Evolutionary conservation across 129 eudicot genomes (phyloP).

Genomic region (Escallonia herrerae): DNA sequence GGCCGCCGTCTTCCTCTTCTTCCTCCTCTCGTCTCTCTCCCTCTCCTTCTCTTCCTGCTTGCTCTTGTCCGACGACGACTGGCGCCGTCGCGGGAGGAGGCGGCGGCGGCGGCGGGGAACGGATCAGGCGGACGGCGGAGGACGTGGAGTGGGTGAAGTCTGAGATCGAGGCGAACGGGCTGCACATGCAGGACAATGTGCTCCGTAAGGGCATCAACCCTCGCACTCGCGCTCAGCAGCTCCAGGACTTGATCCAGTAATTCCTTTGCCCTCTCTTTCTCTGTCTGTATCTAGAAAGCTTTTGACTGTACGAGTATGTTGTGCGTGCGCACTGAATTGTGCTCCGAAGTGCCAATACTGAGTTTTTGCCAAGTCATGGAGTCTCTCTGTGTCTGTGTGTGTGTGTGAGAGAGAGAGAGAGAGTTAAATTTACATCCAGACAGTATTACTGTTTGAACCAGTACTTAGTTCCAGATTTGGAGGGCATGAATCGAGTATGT

Average conservation of each 20-base stretch:
- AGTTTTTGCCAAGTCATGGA: too few species aligned
- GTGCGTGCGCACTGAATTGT: not conserved
- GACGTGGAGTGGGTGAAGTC: conserved; percentile 74
- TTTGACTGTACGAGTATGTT: not conserved
- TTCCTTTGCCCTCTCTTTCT: not conserved
- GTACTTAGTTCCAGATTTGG: too few species aligned
- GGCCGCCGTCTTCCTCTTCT: conserved; percentile 59
- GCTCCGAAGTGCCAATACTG: too few species aligned
- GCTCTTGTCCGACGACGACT: conserved; percentile 39
- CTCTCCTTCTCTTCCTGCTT: conserved; percentile 33
- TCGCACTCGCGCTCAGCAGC: conserved; percentile 84
- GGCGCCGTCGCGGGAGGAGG: conserved; percentile 5
- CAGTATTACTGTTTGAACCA: too few species aligned
- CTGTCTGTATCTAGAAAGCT: not conserved
- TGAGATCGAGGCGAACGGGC: conserved; percentile 67
- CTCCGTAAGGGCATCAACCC: conserved; percentile 96
- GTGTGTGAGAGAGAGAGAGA: too few species aligned
- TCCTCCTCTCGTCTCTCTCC: conserved; percentile 18
- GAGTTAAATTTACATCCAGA: too few species aligned
- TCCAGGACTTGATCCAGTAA: conserved; percentile 76
- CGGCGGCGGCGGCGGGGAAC: conserved; percentile 12
- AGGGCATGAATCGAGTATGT: too few species aligned
- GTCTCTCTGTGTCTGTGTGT: too few species aligned
- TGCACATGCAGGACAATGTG: conserved; percentile 82
- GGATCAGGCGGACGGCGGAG: conserved; percentile 46